These are phyloP conservation scores for Kalmanozyma brasiliensis DNA, from an alignment of 1,284 basidiomycete species.

Conservation along the genomic window DNA sequence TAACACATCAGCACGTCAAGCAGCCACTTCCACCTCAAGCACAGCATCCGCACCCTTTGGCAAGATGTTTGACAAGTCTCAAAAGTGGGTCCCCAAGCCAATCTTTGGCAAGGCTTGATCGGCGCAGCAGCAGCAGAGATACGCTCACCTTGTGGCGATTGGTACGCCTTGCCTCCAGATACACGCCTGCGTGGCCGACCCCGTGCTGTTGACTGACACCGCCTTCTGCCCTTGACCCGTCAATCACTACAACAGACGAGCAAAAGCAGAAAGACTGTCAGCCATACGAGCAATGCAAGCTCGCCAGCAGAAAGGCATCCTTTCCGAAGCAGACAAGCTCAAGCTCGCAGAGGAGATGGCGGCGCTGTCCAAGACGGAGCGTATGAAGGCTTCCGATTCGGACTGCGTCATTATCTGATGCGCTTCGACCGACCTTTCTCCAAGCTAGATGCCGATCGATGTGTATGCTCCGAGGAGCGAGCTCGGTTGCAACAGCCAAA, in stretches of 20 bases:
- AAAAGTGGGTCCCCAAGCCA: conserved; percentile 61
- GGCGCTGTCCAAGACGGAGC: conserved; percentile 25
- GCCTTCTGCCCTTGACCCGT: not conserved
- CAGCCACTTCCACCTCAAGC: conserved; percentile 4
- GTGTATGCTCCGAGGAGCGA: too few species aligned
- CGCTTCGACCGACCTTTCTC: too few species aligned
- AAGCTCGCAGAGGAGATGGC: conserved; percentile 61
- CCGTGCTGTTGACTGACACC: conserved; percentile 1
- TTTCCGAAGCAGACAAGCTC: conserved; percentile 47
- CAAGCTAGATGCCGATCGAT: too few species aligned
- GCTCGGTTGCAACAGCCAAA: too few species aligned
- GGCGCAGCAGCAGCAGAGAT: conserved; percentile 3
- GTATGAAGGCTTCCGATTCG: conserved; percentile 32
- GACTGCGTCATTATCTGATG: conserved; percentile 46
- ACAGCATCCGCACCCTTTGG: conserved; percentile 20
- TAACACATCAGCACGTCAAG: not conserved
- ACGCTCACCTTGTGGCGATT: conserved; percentile 17
- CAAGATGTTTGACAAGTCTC: conserved; percentile 53
- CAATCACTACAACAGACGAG: conserved; percentile 33
- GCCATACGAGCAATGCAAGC: conserved; percentile 55
- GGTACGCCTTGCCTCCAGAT: conserved; percentile 28
- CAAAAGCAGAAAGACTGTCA: conserved; percentile 51
- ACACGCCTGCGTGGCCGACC: not conserved
- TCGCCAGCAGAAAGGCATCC: conserved; percentile 53
- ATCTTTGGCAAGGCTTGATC: conserved; percentile 55